A percentile compares a stretch with the other conserved stretches of the same genome.
Conservation (phyloP, 768 basidiomycete species). For the Candolleomyces eurysporus region DNA sequence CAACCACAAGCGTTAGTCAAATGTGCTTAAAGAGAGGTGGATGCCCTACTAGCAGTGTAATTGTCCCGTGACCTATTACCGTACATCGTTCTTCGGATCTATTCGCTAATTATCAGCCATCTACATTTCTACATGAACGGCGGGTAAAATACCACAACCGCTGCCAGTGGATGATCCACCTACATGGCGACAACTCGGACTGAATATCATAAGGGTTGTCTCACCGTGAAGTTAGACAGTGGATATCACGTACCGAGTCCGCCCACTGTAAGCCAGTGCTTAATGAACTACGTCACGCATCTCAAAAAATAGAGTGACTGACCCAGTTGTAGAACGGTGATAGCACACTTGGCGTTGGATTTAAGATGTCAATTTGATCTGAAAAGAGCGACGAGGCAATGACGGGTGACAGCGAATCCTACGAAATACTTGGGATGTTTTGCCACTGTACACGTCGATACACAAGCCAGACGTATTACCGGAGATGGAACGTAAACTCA, state of each 20-base stretch:
- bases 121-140: too few relatives aligned
- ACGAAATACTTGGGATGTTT: background rate
- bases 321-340: conserved; percentile 1
- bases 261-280: background rate
- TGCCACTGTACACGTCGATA: background rate
- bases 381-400: background rate
- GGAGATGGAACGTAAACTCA: background rate
- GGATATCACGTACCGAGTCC: background rate
- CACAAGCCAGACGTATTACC: too few relatives aligned
- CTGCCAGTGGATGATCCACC: background rate
- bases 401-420: background rate
- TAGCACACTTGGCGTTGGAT: background rate
- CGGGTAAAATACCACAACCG: background rate
- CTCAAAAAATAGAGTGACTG: background rate
- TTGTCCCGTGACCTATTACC: background rate
- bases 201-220: background rate
- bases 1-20: too few relatives aligned
- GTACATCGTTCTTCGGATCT: background rate
- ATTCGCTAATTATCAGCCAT: background rate
- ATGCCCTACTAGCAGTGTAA: background rate
- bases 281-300: background rate
- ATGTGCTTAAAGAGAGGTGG: too few relatives aligned
- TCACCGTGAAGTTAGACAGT: background rate
- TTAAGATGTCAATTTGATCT: too few relatives aligned
- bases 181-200: background rate